Conservation (phyloP, 73 alveolate species). For the Uronychia binucleata region DNA sequence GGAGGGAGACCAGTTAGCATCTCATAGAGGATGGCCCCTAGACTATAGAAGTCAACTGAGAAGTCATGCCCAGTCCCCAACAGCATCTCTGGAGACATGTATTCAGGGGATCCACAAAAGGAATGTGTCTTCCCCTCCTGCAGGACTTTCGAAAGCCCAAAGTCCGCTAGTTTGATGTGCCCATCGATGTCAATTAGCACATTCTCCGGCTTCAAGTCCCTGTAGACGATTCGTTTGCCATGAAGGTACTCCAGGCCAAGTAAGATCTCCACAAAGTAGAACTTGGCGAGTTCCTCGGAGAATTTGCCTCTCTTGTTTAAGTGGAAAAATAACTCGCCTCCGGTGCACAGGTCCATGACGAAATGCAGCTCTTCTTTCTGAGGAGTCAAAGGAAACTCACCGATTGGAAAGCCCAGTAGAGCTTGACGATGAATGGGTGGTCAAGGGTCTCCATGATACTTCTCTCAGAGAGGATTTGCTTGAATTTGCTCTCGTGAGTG, state of each 20-base stretch:
- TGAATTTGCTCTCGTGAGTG: conserved; percentile 38
- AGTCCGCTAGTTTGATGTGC: conserved; percentile 84
- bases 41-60: conserved; percentile 81
- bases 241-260: conserved; percentile 84
- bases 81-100: conserved; percentile 94
- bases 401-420: conserved; percentile 63
- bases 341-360: conserved; percentile 64
- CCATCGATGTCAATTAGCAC: conserved; percentile 86
- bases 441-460: conserved; percentile 48
- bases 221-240: conserved; percentile 75
- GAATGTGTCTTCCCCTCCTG: conserved; percentile 31
- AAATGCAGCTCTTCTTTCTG: conserved; percentile 51
- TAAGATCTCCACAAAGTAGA: conserved; percentile 82
- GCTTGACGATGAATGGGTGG: conserved; percentile 51
- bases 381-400: conserved; percentile 16
- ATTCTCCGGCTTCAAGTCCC: conserved; percentile 97
- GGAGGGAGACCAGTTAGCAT: conserved; percentile 91
- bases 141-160: conserved; percentile 83
- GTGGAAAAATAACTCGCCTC: conserved; percentile 62
- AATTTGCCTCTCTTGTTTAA: conserved; percentile 49
- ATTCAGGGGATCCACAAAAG: conserved; percentile 94
- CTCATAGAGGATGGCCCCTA: conserved; percentile 89
- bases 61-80: conserved; percentile 72
- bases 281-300: conserved; percentile 72
- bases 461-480: conserved; percentile 55